A percentile compares a stretch with the other conserved stretches of the same genome.
Evolutionary conservation across 2,329 filamentous ascomycete genomes (phyloP).

Genomic region (Alternaria dauci): DNA sequence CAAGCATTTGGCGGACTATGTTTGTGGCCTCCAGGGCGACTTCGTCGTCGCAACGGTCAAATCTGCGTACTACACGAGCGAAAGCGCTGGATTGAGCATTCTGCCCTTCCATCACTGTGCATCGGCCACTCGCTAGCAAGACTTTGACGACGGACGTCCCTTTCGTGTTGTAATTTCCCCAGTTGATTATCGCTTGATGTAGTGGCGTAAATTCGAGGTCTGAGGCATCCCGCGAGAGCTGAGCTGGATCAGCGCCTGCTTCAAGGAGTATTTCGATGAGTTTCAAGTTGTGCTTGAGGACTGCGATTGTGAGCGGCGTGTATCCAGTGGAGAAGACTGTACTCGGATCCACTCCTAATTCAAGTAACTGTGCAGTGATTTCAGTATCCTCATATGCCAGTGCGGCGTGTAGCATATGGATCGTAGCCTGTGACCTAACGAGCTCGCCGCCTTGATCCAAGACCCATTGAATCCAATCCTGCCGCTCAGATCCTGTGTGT

Average conservation of each 20-base stretch:
- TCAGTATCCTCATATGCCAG: slow-evolving; percentile 17
- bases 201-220: slow-evolving; percentile 14
- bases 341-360: slow-evolving; percentile 26
- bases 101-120: slow-evolving; percentile 27
- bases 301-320: slow-evolving; percentile 25
- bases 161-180: slow-evolving; percentile 5
- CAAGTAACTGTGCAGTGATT: slow-evolving; percentile 22
- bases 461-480: slow-evolving; percentile 33
- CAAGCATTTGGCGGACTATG: slow-evolving; percentile 11
- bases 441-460: slow-evolving; percentile 28
- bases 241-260: slow-evolving; percentile 25
- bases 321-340: slow-evolving; percentile 15
- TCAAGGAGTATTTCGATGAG: slow-evolving; percentile 26
- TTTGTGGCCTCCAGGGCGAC: background rate
- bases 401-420: slow-evolving; percentile 26
- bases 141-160: slow-evolving; percentile 26
- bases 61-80: slow-evolving; percentile 18
- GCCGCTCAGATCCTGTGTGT: background rate
- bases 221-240: background rate
- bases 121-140: slow-evolving; percentile 22
- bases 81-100: slow-evolving; percentile 20
- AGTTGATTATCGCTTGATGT: slow-evolving; percentile 22
- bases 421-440: slow-evolving; percentile 21
- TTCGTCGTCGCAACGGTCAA: slow-evolving; percentile 9
- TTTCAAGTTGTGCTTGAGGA: slow-evolving; percentile 18